Evolutionary conservation across 2,329 filamentous ascomycete genomes (phyloP).

Genomic region (Verticillium isaacii): DNA sequence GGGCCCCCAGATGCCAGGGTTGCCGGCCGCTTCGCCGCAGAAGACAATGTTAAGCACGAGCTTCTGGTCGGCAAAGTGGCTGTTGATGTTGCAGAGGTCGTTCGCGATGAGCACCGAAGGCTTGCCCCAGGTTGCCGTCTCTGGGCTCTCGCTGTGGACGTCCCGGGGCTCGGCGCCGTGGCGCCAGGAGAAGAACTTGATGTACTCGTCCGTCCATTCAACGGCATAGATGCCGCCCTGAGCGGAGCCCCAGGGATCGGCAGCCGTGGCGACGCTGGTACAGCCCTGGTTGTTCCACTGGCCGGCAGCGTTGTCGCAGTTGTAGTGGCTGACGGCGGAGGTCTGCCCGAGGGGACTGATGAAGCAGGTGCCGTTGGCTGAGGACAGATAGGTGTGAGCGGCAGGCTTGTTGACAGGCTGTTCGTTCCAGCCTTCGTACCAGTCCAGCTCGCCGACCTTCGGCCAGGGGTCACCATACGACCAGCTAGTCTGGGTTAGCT

Average conservation of each 20-base stretch:
- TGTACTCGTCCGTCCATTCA: conserved; percentile 34
- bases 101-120: conserved; percentile 59
- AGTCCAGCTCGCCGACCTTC: conserved; percentile 58
- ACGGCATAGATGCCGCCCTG: conserved; percentile 37
- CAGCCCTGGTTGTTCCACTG: conserved; percentile 37
- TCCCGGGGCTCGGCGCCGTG: conserved; percentile 25
- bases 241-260: conserved; percentile 29
- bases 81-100: conserved; percentile 56
- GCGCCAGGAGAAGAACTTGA: conserved; percentile 37
- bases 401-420: conserved; percentile 46
- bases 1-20: conserved; percentile 20
- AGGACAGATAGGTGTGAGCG: conserved; percentile 45
- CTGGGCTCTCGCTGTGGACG: conserved; percentile 39
- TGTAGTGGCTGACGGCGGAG: conserved; percentile 23
- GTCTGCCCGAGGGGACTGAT: conserved; percentile 24
- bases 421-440: conserved; percentile 62
- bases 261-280: conserved; percentile 27
- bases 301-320: conserved; percentile 33
- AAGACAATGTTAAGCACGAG: conserved; percentile 72
- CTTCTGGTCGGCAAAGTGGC: conserved; percentile 60
- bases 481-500: conserved; percentile 29
- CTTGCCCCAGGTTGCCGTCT: conserved; percentile 60
- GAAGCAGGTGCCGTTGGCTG: conserved; percentile 27
- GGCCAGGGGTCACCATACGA: conserved; percentile 53
- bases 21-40: conserved; percentile 66